Conservation (phyloP, 805 yeast species). For the Deakozyma indianensis region DNA sequence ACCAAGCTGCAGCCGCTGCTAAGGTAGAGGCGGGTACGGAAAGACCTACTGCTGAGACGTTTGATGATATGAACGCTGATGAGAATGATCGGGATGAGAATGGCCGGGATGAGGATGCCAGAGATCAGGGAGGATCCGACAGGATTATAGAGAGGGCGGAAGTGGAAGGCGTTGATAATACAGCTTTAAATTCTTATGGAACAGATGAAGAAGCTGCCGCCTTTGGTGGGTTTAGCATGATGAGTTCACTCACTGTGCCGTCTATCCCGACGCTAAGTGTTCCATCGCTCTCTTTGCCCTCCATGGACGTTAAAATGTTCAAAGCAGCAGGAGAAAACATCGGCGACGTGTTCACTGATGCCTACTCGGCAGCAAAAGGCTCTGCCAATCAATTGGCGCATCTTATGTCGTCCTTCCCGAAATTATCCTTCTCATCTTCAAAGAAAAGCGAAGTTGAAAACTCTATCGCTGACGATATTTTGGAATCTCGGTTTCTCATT, state of each 20-base stretch:
- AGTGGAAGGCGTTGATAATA: background rate
- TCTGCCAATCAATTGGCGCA: background rate
- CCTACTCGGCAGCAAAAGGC: constrained; percentile 2
- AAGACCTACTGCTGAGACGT: background rate
- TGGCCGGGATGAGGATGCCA: background rate
- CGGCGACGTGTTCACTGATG: constrained; percentile 5
- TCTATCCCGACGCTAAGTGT: background rate
- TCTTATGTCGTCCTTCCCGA: background rate
- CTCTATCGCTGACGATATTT: constrained; percentile 7
- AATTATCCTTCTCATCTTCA: background rate
- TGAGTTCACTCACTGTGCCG: background rate
- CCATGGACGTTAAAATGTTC: background rate
- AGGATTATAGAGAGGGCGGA: background rate
- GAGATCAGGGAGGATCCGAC: background rate
- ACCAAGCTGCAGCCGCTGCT: background rate
- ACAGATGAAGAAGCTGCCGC: background rate
- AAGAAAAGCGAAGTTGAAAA: constrained; percentile 1
- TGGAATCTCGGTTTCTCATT: constrained; percentile 11
- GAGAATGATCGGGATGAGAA: background rate
- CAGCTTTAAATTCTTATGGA: background rate
- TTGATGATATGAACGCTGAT: background rate
- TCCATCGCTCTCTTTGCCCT: background rate
- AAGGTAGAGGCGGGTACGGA: background rate
- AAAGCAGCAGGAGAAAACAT: constrained; percentile 4
- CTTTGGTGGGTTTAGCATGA: background rate